Percentiles rank a stretch among this genome's conserved stretches.
phyloP scores from a whole-genome alignment of 768 basidiomycete genomes.

The Lactarius hengduanensis region DNA sequence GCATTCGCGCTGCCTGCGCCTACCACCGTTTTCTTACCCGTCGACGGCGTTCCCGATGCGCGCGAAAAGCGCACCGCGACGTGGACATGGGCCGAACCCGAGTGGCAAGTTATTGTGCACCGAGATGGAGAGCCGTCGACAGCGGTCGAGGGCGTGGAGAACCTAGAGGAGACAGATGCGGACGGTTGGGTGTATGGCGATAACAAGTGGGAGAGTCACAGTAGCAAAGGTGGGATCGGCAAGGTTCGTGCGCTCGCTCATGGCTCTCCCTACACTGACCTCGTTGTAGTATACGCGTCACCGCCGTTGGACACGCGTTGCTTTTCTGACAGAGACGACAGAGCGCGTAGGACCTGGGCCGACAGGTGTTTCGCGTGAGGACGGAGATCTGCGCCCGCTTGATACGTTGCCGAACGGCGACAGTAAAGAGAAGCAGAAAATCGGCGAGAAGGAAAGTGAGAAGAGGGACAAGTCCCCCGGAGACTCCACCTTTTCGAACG shows the following conservation, averaged over 20 bases:
- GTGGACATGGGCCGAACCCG: conserved; percentile 90
- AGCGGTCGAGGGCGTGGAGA: conserved; percentile 36
- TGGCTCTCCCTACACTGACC: not conserved
- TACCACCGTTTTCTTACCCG: conserved; percentile 54
- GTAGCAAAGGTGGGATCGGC: conserved; percentile 78
- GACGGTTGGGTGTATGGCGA: conserved; percentile 95
- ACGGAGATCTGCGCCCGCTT: conserved; percentile 17
- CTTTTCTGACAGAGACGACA: conserved; percentile 69
- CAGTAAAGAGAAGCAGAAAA: conserved; percentile 5
- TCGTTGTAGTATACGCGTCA: conserved; percentile 73
- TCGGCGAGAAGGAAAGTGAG: conserved; percentile 2
- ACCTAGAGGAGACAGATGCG: conserved; percentile 64
- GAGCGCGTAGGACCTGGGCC: conserved; percentile 47
- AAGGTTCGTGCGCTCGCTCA: conserved; percentile 48
- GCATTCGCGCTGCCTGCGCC: conserved; percentile 65
- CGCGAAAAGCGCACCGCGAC: conserved; percentile 68
- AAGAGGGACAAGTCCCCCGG: not conserved
- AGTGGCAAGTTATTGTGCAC: conserved; percentile 78
- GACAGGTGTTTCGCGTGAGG: conserved; percentile 32
- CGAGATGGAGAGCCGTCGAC: conserved; percentile 47
- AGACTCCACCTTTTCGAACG: not conserved
- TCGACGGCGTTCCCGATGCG: conserved; percentile 37
- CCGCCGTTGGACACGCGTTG: conserved; percentile 84
- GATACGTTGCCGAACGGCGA: not conserved
- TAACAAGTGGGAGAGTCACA: conserved; percentile 89